Evolutionary conservation across 2,329 filamentous ascomycete species (phyloP).

Genomic region (Pseudopyricularia javanii): DNA sequence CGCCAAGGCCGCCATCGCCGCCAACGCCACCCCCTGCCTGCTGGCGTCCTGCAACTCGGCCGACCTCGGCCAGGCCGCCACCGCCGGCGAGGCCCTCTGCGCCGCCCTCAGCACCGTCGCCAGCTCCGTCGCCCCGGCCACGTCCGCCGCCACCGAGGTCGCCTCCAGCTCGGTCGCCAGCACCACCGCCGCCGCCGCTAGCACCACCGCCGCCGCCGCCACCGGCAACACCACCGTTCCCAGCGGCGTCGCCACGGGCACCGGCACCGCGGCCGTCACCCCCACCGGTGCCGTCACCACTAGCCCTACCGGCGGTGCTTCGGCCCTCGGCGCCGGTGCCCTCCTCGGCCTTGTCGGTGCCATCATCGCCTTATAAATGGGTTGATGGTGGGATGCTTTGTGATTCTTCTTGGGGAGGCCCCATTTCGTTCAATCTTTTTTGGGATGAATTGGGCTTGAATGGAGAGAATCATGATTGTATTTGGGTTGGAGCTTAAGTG

Average conservation of each 20-base stretch:
- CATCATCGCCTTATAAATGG: conserved; percentile 1
- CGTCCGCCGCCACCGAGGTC: too few species aligned
- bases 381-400: too few species aligned
- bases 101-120: neutral
- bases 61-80: conserved; percentile 16
- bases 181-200: neutral
- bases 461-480: too few species aligned
- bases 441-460: too few species aligned
- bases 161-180: neutral
- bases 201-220: neutral
- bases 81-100: conserved; percentile 18
- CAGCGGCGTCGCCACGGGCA: neutral
- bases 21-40: conserved; percentile 17
- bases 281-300: neutral
- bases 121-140: neutral
- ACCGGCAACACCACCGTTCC: neutral
- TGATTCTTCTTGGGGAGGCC: neutral
- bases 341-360: neutral
- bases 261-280: neutral
- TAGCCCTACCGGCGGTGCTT: neutral
- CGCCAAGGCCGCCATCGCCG: conserved; percentile 16
- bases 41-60: conserved; percentile 14
- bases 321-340: neutral
- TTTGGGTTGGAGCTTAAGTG: too few species aligned
- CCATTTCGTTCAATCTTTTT: neutral